Conservation (phyloP, 306 rosid species). For the Castanopsis chinensis region DNA sequence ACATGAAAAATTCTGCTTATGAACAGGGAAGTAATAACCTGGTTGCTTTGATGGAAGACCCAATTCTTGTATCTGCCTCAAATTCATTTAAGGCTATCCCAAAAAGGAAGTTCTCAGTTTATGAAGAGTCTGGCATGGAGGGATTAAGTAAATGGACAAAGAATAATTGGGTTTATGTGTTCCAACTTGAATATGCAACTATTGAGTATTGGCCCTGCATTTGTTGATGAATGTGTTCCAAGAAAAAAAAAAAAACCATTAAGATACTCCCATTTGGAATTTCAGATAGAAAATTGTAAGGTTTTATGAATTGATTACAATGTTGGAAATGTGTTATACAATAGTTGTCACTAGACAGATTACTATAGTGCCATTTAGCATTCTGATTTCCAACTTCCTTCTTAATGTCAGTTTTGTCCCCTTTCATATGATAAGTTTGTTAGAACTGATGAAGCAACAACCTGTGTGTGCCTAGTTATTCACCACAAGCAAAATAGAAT, state of each 20-base stretch:
- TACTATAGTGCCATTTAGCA: background rate
- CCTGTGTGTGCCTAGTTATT: slow-evolving; percentile 64
- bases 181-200: slow-evolving; percentile 85
- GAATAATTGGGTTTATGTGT: slow-evolving; percentile 65
- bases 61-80: slow-evolving; percentile 45
- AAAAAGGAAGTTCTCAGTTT: slow-evolving; percentile 46
- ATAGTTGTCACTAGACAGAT: background rate
- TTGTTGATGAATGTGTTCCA: slow-evolving; percentile 49
- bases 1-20: slow-evolving; percentile 15
- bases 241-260: background rate
- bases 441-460: too few relatives aligned
- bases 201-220: slow-evolving; percentile 47
- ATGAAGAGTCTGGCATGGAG: slow-evolving; percentile 39
- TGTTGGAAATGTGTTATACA: background rate
- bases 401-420: slow-evolving; percentile 6
- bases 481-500: slow-evolving; percentile 57
- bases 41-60: slow-evolving; percentile 57
- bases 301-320: slow-evolving; percentile 4
- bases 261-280: background rate
- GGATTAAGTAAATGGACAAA: slow-evolving; percentile 2
- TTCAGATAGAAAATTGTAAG: background rate
- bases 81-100: slow-evolving; percentile 3
- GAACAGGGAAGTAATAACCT: slow-evolving; percentile 54
- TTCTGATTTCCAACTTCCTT: background rate
- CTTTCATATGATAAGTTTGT: background rate